phyloP scores from a whole-genome alignment of 2,329 filamentous ascomycete species.

The Stenocarpella maydis region DNA sequence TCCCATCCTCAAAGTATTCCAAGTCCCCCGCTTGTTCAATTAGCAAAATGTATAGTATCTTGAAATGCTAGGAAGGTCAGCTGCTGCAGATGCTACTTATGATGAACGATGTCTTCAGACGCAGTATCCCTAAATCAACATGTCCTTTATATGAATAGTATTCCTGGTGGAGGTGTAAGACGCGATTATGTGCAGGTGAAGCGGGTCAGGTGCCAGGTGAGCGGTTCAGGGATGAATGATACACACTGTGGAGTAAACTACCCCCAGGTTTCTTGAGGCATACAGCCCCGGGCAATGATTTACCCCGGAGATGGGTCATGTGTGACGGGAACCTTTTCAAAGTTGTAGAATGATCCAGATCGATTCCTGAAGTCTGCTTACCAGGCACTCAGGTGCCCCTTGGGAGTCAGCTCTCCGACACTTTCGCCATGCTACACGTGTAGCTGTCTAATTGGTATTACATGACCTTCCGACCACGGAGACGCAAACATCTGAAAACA shows the following conservation, averaged over 20 bases:
- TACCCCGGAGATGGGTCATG: conserved; percentile 14
- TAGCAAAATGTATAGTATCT: no score
- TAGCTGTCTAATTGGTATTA: background rate
- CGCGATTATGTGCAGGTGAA: conserved; percentile 2
- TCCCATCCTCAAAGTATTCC: no score
- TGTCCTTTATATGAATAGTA: background rate
- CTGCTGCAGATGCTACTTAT: no score
- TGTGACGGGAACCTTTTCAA: background rate
- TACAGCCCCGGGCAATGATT: background rate
- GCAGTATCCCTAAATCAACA: no score
- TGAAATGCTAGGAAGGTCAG: no score
- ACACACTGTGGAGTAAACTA: conserved; percentile 8
- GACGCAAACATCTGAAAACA: no score
- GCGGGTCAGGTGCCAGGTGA: background rate
- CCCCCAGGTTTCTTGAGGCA: background rate
- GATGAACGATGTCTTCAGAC: no score
- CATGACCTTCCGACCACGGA: no score
- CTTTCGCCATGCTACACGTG: background rate
- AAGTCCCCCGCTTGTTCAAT: no score
- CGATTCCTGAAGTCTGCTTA: background rate
- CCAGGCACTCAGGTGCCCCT: background rate
- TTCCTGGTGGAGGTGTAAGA: background rate
- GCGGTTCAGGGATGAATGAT: conserved; percentile 23
- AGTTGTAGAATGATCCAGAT: conserved; percentile 10
- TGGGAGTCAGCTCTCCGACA: background rate